Conservation (phyloP, 1,284 basidiomycete species). For the Kalmanozyma brasiliensis region DNA sequence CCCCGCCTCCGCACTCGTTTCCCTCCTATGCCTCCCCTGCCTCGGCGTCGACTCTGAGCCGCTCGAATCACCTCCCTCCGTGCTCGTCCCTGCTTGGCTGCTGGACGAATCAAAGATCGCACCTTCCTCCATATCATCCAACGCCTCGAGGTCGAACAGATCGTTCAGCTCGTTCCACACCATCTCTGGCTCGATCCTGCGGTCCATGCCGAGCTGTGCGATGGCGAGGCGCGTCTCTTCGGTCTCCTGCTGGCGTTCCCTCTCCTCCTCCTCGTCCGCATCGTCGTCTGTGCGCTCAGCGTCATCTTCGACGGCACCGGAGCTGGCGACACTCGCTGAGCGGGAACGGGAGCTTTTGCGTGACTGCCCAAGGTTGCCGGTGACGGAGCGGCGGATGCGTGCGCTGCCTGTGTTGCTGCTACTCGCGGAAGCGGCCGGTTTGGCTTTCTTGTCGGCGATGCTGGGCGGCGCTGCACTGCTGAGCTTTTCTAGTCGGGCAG, state of each 20-base stretch:
- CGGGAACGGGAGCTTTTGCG: slow-evolving; percentile 42
- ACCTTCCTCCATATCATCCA: slow-evolving; percentile 56
- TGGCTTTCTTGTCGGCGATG: slow-evolving; percentile 25
- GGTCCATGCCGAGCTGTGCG: slow-evolving; percentile 35
- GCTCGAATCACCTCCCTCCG: slow-evolving; percentile 31
- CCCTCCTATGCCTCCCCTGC: too few species aligned
- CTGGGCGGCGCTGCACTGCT: slow-evolving; percentile 34
- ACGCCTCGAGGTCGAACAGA: slow-evolving; percentile 56
- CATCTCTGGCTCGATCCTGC: slow-evolving; percentile 25
- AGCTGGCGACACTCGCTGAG: slow-evolving; percentile 42
- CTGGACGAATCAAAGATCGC: slow-evolving; percentile 47
- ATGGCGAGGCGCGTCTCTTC: slow-evolving; percentile 37
- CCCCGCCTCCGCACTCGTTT: neutral
- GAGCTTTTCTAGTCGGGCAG: slow-evolving; percentile 37
- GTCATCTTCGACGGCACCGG: slow-evolving; percentile 26
- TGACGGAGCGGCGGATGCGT: slow-evolving; percentile 20
- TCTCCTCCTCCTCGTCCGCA: slow-evolving; percentile 36
- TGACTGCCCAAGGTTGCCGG: neutral
- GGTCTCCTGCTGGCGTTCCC: slow-evolving; percentile 32
- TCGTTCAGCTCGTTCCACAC: slow-evolving; percentile 49
- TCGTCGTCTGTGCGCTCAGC: slow-evolving; percentile 38
- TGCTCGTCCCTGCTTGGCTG: slow-evolving; percentile 39
- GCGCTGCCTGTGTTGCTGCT: slow-evolving; percentile 8
- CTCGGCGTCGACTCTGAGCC: slow-evolving; percentile 22
- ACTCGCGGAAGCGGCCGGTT: slow-evolving; percentile 11